Evolutionary conservation across 164 flowering plant genomes (phyloP), one percentile per base, ranked within the genome.

Genomic region (Vitis cinerea): DNA sequence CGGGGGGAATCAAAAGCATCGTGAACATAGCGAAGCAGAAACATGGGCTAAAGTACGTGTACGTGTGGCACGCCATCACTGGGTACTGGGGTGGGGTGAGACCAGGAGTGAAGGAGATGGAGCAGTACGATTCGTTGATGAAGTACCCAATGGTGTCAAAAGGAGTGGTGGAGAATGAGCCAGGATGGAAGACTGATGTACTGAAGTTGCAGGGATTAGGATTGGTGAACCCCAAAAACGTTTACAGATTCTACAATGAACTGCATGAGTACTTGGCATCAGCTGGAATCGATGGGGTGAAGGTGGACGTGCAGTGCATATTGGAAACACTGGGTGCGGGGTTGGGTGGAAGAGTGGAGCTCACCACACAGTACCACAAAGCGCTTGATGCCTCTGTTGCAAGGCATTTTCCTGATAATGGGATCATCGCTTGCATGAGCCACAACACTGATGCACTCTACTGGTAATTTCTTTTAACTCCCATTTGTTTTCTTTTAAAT

Each of bases 61-160:
- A 94, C 59, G 93, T 89, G 56, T 94, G 99, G 99, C 99, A 94
- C 55, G 98, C 99, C 14, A 88, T 95, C 9, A 87, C 89, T 0
- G 99, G 99, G 19, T 95, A 95, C 69, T 95, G 99, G 99, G 99
- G 98, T 3, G 98, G 99, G 56, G 98, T 95, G 17, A 75, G 83
- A 1, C 94, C 96, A 0, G 93, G 85, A 2, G 84, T 75, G 37
- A 72, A 78, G 65, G 91, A 75, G 61, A 86, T 85, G 88, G 89
- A 87, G 74, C 77, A 80, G n/a, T 95, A 90, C 62, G 89, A 74
- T 54, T 83, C 99, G 31, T 56, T 59, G 65, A 80, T 91, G 77
- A 81, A 77, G 83, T 89, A 79, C 65, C 92, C 98, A 15, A 59
- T 11, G 58, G 69, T 85, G 62, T 82, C 87, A 1, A 78, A 79